phyloP scores from a whole-genome alignment of 495 filamentous ascomycete species.

The Chlorociboria aeruginascens region DNA sequence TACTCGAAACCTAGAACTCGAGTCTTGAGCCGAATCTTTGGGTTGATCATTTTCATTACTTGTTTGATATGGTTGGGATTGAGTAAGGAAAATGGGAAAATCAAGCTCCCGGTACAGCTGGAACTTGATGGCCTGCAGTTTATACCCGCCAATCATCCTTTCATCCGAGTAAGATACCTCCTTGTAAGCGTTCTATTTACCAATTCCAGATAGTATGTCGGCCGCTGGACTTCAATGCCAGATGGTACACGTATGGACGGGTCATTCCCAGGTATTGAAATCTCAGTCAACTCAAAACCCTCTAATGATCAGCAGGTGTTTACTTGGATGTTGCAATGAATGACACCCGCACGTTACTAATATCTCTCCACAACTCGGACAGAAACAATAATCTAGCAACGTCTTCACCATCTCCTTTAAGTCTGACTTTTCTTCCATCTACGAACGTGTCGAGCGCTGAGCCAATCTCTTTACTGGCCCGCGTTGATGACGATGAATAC shows the following conservation, averaged over 20 bases:
- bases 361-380: constrained; percentile 24
- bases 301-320: constrained; percentile 17
- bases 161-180: neutral
- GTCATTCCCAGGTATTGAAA: neutral
- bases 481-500: constrained; percentile 27
- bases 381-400: neutral
- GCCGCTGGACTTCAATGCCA: constrained; percentile 1
- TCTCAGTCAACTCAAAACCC: neutral
- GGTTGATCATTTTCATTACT: neutral
- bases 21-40: neutral
- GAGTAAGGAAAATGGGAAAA: neutral
- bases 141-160: constrained; percentile 1
- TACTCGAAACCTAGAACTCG: neutral
- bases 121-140: constrained; percentile 3
- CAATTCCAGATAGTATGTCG: constrained; percentile 1
- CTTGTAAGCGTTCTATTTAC: neutral
- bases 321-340: constrained; percentile 27
- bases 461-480: constrained; percentile 26
- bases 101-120: neutral
- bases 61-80: neutral
- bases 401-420: neutral
- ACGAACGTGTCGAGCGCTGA: constrained; percentile 15
- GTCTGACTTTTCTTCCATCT: constrained; percentile 18
- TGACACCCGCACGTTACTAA: constrained; percentile 21
- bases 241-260: constrained; percentile 3